Evolutionary conservation across 2,329 filamentous ascomycete species (phyloP), one percentile per base, ranked within the genome.

Genomic region (Zymoseptoria tritici): DNA sequence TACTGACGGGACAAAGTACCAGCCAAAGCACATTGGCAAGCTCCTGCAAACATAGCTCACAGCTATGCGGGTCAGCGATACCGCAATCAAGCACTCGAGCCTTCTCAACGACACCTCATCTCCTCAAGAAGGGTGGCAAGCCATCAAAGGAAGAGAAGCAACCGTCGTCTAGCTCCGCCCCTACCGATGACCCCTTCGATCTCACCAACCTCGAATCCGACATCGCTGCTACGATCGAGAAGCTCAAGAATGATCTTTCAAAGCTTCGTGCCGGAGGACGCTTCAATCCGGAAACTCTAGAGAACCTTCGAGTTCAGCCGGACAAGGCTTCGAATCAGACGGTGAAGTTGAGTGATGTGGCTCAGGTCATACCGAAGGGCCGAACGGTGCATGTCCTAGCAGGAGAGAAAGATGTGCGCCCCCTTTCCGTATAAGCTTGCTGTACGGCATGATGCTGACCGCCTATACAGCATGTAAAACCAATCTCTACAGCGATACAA

Each of bases 351-450:
- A 79, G 81, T 9, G 85, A 88, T 68, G 68, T 90, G 59, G 86
- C 85, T 2, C 86, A 88, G 69, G 83, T 89, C 16, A 77, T 89
- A 49, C 84, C 85, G 0, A 85, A 86, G 67, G 85, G 85, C 9
- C 74, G 85, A 58, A 79, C 79, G 66, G 72, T 88, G 29, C 81
- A 83, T 60, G 76, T 89, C n/a, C 71, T 87, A 21, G 83, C 83
- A 49, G 82, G 84, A 13, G 87, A 89, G 68, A 81, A 84, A 67
- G 82, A 83, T 60, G 85, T 87, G 70, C 67, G 80, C 76, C 64
- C 31, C 26, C 7, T 29, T 29, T 29, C 7, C 7, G 26, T 29
- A 29, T 29, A 9, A 29, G 26, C 26, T 55, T 54, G 46, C 19
- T 24, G 49, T 75, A 64, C 29, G 50, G 8, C 7, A 9, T 29